phyloP scores from a whole-genome alignment of 2,329 filamentous ascomycete genomes.

The Myriosclerotinia scirpicola region DNA sequence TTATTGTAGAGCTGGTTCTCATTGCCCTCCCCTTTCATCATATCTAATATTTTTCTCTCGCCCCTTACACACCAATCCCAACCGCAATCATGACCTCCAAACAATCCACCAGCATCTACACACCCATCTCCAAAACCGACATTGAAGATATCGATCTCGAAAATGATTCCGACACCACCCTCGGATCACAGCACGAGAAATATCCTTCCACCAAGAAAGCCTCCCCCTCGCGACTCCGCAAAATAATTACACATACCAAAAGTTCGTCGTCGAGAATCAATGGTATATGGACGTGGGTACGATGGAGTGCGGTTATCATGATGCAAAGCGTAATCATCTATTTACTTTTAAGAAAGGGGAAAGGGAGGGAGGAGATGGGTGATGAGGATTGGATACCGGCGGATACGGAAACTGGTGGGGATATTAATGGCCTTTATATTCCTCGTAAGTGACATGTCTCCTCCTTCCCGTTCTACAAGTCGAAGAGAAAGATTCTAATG shows the following conservation, averaged over 20 bases:
- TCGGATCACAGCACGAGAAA: conserved; percentile 27
- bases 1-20: background rate
- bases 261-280: background rate
- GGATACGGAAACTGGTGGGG: conserved; percentile 40
- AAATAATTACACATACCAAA: background rate
- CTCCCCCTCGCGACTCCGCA: background rate
- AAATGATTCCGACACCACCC: conserved; percentile 36
- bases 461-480: background rate
- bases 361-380: background rate
- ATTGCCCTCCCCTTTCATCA: background rate
- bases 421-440: conserved; percentile 41
- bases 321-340: conserved; percentile 37
- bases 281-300: conserved; percentile 33
- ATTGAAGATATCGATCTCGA: conserved; percentile 29
- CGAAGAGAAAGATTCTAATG: background rate
- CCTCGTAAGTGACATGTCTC: conserved; percentile 33
- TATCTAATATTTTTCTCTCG: no score
- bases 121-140: background rate
- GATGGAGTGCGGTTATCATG: conserved; percentile 36
- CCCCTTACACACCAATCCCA: background rate
- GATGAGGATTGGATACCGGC: conserved; percentile 24
- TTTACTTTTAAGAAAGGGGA: conserved; percentile 31
- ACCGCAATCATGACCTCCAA: background rate
- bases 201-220: background rate
- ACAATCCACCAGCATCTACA: background rate